Evolutionary conservation across 371 early-diverging fungal genomes (phyloP).

Genomic region (Mucor racemosus): DNA sequence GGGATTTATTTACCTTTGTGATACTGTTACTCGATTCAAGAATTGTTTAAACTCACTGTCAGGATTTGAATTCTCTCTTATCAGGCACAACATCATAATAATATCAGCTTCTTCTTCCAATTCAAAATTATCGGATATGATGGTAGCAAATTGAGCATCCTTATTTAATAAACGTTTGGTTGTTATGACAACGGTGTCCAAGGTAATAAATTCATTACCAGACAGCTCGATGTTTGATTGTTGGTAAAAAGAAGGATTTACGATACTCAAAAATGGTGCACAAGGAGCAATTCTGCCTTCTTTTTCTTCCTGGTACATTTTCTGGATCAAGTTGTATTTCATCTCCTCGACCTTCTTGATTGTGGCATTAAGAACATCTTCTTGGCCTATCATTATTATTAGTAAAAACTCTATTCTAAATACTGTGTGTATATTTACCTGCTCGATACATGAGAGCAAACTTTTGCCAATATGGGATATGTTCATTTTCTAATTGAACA

Average conservation of each 20-base stretch:
- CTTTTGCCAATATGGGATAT: constrained; percentile 40
- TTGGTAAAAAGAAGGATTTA: constrained; percentile 28
- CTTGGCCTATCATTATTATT: constrained; percentile 31
- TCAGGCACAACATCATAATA: constrained; percentile 48
- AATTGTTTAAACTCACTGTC: constrained; percentile 35
- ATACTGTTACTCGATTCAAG: constrained; percentile 26
- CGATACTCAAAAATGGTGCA: constrained; percentile 41
- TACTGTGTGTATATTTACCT: constrained; percentile 30
- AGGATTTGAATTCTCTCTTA: constrained; percentile 37
- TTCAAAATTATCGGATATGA: constrained; percentile 37
- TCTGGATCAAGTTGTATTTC: constrained; percentile 25
- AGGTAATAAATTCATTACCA: constrained; percentile 14
- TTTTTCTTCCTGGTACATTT: constrained; percentile 33
- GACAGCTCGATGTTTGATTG: constrained; percentile 11
- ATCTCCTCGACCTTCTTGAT: constrained; percentile 30
- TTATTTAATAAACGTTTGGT: constrained; percentile 29
- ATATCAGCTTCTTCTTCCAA: constrained; percentile 57
- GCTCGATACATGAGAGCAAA: constrained; percentile 55
- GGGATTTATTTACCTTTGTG: constrained; percentile 18
- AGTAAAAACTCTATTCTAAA: not conserved
- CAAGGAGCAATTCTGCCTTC: constrained; percentile 19
- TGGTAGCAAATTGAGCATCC: constrained; percentile 26
- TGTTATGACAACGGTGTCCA: constrained; percentile 38
- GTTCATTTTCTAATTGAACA: constrained; percentile 14
- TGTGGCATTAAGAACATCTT: constrained; percentile 27